Base-by-base conservation (phyloP, 495 filamentous ascomycete species). In the Hypoxylon subgilvum region DNA sequence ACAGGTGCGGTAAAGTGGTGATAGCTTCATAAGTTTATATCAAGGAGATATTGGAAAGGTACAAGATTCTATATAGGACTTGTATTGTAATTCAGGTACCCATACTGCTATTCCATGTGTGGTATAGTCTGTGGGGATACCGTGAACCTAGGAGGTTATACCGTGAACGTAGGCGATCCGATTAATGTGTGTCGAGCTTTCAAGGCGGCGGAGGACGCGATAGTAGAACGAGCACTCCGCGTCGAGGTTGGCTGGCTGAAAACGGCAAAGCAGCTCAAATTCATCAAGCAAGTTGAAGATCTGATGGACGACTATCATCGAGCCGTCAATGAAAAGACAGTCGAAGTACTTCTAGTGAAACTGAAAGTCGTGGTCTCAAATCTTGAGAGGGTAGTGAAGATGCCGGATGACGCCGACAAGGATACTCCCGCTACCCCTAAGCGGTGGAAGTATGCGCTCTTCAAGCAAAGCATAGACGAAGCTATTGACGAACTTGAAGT, bases 201-300 rank as follows among this genome's bases (percentile, higher is more conserved):
- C 17, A 69, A 51, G 28, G 43, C 66, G 9, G 68, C 65, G 1
- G 56, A 71, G 9, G 40, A 41, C 1, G 62, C 67, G 32, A 13
- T 75, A 10, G 52, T 16, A 8, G 77, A 78, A 31, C 69, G 66
- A 21, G 56, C 67, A 2, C 18, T 76, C 10, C 54, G 63, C 1
- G 44, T 79, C 4, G 61, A 77, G 38, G 69, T 52, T 21, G 48
- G 69, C 48, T 80, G 77, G 72, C 35, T 56, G 3, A 59, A 61
- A 32, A 65, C 64, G 18, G 68, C 46, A 17, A 36, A 49, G 25
- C 70, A 79, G 44, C 49, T 79, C 9, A 27, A 69, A 12, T 73
- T 78, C 49, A 35, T 77, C 19, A 53, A 54, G 14, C 62, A 63
- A 12, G 58, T 76, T 13, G 52, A 66, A 14, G 10, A 71, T 8